phyloP scores from a whole-genome alignment of 352 stramenopile genomes.

The Phytophthora fragariae region DNA sequence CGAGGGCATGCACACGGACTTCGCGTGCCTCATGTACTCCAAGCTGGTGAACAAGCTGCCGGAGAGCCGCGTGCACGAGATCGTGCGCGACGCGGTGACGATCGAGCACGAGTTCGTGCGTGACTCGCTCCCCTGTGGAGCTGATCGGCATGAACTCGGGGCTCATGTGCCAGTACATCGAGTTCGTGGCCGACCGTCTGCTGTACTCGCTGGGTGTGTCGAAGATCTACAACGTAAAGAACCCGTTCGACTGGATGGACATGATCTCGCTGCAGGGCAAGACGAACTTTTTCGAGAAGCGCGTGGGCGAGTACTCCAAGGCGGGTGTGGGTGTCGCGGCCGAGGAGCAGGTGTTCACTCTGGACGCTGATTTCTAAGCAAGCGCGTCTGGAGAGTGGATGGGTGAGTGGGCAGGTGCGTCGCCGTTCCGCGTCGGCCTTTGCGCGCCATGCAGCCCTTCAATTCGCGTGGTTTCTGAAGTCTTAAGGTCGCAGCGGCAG shows the following conservation, averaged over 20 bases:
- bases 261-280: slow-evolving; percentile 97
- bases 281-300: slow-evolving; percentile 98
- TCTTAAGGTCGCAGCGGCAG: neutral
- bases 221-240: slow-evolving; percentile 95
- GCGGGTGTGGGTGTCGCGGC: slow-evolving; percentile 93
- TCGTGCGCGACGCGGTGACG: slow-evolving; percentile 95
- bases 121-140: slow-evolving; percentile 97
- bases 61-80: slow-evolving; percentile 92
- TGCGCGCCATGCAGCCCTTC: slow-evolving; percentile 31
- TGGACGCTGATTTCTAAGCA: slow-evolving; percentile 95
- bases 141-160: slow-evolving; percentile 99
- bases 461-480: neutral
- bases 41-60: slow-evolving; percentile 98
- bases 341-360: slow-evolving; percentile 92
- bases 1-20: too few species aligned
- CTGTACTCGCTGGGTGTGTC: slow-evolving; percentile 91
- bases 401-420: neutral
- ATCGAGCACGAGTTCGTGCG: slow-evolving; percentile 99
- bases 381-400: neutral
- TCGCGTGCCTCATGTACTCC: too few species aligned
- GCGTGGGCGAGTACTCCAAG: slow-evolving; percentile 99
- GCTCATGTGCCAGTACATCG: slow-evolving; percentile 99
- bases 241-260: slow-evolving; percentile 99
- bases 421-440: slow-evolving; percentile 73
- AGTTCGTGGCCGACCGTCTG: slow-evolving; percentile 98